Conservation (phyloP, 768 basidiomycete genomes). For the Mycena vitilis region DNA sequence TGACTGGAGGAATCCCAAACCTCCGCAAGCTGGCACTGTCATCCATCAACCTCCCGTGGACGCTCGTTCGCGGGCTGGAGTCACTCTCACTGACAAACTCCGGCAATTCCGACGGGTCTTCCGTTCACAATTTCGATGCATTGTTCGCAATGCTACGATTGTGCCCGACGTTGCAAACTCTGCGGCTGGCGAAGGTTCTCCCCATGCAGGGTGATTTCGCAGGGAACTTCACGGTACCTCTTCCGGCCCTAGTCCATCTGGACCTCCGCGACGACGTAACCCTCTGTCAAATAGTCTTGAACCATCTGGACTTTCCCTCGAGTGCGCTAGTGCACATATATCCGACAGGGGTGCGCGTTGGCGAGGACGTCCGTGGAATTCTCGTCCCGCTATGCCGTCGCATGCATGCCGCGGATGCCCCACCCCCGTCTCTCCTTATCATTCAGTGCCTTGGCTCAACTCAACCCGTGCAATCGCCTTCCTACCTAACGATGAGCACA, state of each 20-base stretch:
- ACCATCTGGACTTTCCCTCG: background rate
- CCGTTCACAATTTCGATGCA: background rate
- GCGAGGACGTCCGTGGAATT: background rate
- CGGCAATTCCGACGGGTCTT: background rate
- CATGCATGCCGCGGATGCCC: background rate
- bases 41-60: background rate
- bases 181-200: background rate
- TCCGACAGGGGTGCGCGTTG: background rate
- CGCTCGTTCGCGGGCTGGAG: background rate
- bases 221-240: background rate
- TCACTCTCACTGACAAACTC: background rate
- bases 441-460: background rate
- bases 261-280: background rate
- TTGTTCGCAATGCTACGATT: background rate
- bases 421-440: background rate
- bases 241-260: background rate
- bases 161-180: background rate
- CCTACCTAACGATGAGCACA: background rate
- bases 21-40: background rate
- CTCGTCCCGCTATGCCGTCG: conserved; percentile 1
- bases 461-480: no score
- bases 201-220: background rate
- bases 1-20: background rate
- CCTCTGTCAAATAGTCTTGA: background rate
- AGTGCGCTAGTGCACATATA: background rate